Evolutionary conservation across 805 yeast genomes (phyloP).

Genomic region (Starmerella etchellsii): DNA sequence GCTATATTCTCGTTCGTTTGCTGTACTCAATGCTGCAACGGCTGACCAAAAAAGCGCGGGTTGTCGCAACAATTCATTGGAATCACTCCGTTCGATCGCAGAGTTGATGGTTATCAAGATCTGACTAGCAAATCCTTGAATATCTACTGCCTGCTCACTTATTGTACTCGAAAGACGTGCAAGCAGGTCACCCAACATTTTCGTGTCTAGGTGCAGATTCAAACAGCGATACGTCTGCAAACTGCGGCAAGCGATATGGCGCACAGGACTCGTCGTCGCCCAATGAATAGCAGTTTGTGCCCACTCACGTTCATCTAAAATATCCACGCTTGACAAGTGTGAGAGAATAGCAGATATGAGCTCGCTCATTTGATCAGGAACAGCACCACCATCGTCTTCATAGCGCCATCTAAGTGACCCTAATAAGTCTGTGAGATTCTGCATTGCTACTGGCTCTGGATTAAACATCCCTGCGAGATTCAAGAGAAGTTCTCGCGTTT

Average conservation of each 20-base stretch:
- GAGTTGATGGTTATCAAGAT: slow-evolving; percentile 93
- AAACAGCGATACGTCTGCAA: slow-evolving; percentile 84
- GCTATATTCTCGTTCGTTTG: slow-evolving; percentile 85
- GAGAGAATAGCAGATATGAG: slow-evolving; percentile 6
- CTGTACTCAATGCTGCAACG: slow-evolving; percentile 78
- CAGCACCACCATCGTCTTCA: slow-evolving; percentile 39
- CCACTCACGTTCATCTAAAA: slow-evolving; percentile 43
- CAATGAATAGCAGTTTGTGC: slow-evolving; percentile 67
- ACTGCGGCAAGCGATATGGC: slow-evolving; percentile 93
- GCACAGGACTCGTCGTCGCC: slow-evolving; percentile 96
- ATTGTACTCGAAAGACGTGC: slow-evolving; percentile 87
- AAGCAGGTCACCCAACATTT: slow-evolving; percentile 85
- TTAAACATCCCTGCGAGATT: slow-evolving; percentile 35
- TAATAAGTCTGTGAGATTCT: slow-evolving; percentile 45
- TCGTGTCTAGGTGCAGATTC: slow-evolving; percentile 66
- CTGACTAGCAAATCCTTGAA: slow-evolving; percentile 95
- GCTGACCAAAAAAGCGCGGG: slow-evolving; percentile 95
- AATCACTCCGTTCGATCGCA: slow-evolving; percentile 69
- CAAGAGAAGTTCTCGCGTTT: slow-evolving; percentile 62
- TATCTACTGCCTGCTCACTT: slow-evolving; percentile 76
- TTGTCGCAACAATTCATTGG: slow-evolving; percentile 65
- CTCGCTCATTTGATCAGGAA: slow-evolving; percentile 18
- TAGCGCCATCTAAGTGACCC: slow-evolving; percentile 63
- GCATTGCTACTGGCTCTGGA: slow-evolving; percentile 32
- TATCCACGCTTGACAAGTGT: slow-evolving; percentile 18